Conservation (phyloP, 257 asterid genomes). For the Ilex aquifolium region DNA sequence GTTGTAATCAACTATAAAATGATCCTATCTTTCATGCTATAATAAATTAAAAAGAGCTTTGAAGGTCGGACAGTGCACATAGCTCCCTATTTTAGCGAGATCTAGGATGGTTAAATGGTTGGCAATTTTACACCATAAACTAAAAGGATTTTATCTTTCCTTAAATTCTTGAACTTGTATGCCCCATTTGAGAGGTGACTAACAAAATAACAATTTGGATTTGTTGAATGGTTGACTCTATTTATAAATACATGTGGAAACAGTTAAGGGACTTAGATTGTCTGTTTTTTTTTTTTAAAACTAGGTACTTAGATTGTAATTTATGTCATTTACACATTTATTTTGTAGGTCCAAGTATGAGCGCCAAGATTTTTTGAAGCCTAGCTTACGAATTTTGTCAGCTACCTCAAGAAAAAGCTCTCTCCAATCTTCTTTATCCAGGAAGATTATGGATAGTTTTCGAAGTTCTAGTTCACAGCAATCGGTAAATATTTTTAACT, state of each 20-base stretch:
- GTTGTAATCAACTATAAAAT: not conserved
- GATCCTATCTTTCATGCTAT: not conserved
- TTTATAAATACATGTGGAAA: too few species aligned
- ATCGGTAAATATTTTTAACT: constrained; percentile 41
- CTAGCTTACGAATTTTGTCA: constrained; percentile 87
- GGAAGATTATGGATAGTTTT: constrained; percentile 59
- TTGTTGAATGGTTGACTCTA: too few species aligned
- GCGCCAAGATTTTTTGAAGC: constrained; percentile 86
- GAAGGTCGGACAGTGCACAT: too few species aligned
- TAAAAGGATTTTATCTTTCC: not conserved
- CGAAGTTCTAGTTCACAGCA: constrained; percentile 53
- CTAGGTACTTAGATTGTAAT: not conserved
- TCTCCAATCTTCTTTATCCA: constrained; percentile 67
- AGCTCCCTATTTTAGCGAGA: too few species aligned
- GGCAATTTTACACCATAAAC: not conserved
- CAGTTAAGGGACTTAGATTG: too few species aligned
- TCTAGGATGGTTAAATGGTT: too few species aligned
- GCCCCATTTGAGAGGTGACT: not conserved
- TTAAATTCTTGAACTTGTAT: not conserved
- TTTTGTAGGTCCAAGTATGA: constrained; percentile 77
- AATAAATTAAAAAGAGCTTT: not conserved
- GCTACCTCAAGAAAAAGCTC: constrained; percentile 40
- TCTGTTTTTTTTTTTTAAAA: too few species aligned
- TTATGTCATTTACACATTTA: constrained; percentile 12
- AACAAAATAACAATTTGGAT: too few species aligned